Percentiles rank a stretch among this genome's conserved stretches.
Conservation (phyloP, 1,284 basidiomycete species). For the Vanrija sp. region DNA sequence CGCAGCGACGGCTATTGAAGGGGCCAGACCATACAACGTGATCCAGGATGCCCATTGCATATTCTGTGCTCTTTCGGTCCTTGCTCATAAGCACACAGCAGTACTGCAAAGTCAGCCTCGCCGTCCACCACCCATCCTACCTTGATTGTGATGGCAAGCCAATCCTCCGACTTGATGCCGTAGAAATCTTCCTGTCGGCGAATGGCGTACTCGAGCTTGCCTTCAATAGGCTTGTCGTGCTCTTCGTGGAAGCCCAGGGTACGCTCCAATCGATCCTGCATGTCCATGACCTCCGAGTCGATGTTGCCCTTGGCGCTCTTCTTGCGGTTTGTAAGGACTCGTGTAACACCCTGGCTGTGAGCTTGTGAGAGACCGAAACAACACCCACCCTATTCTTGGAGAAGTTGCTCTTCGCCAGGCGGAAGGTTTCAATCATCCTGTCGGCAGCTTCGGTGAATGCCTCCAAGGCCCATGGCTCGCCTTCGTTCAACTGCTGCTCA, state of each 20-base stretch:
- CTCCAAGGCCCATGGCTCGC: constrained; percentile 48
- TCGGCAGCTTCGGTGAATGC: constrained; percentile 79
- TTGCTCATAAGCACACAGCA: constrained; percentile 67
- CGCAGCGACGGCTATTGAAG: constrained; percentile 62
- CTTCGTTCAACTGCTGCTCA: constrained; percentile 40
- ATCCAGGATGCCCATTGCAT: constrained; percentile 72
- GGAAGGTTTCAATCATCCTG: constrained; percentile 79
- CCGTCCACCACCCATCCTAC: constrained; percentile 51
- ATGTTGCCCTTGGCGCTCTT: constrained; percentile 26
- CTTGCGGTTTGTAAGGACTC: constrained; percentile 29
- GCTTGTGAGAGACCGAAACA: not conserved
- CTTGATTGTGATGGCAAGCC: constrained; percentile 80
- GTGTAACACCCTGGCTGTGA: constrained; percentile 31
- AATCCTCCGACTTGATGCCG: constrained; percentile 76
- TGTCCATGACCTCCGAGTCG: constrained; percentile 29
- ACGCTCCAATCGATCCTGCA: constrained; percentile 46
- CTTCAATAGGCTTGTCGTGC: constrained; percentile 34
- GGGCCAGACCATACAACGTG: constrained; percentile 74
- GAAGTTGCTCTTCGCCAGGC: constrained; percentile 79
- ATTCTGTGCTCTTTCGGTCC: constrained; percentile 59
- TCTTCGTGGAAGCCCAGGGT: constrained; percentile 42
- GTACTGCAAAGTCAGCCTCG: constrained; percentile 57
- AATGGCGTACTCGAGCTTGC: constrained; percentile 21
- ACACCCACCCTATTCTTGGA: constrained; percentile 64
- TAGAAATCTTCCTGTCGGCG: constrained; percentile 58